Evolutionary conservation across 208 protist species (phyloP), one percentile per base, ranked within the genome.

Genomic region (Leptomonas pyrrhocoris): DNA sequence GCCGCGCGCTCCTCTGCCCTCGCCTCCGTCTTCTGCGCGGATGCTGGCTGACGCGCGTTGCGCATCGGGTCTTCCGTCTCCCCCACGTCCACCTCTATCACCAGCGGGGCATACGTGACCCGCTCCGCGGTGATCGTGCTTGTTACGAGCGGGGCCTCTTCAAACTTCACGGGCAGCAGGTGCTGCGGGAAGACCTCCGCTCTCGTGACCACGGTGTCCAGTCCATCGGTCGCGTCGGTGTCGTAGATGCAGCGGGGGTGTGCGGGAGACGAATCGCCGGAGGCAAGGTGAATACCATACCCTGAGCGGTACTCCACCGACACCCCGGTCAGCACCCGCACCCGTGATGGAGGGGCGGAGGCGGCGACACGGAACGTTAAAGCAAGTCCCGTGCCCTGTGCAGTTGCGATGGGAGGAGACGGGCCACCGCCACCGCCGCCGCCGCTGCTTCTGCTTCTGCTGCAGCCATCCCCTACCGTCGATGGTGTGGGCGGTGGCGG

Each of bases 51-150:
- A n/a, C 43, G 7, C 3, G 55, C 51, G 43, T 66, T 58, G 5
- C 3, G 21, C 34, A 40, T 21, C 21, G 31, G 61, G 2, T 58
- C 31, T 31, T 56, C 62, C 38, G 60, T 31, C 54, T 57, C 46
- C 38, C 57, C 51, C 36, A 78, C 49, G 23, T 76, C 34, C 38
- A 85, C 75, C 49, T 81, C 80, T 36, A 85, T 74, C 19, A 74
- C 77, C 2, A 81, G 46, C 6, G 76, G 76, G n/a, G 76, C 76
- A 55, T 77, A 71, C 34, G 40, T 27, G 21, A 77, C 57, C 7
- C 71, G 63, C 28, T 61, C 55, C 16, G 36, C 12, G 1, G 55
- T 43, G 3, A 28, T 40, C 6, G 3, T 0, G 2, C 25, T 16
- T 2, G 11, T 19, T 0, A 31, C 23, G 28, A 53, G 34, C 2